Conservation (phyloP, 306 rosid genomes). For the Dicorynia guianensis region DNA sequence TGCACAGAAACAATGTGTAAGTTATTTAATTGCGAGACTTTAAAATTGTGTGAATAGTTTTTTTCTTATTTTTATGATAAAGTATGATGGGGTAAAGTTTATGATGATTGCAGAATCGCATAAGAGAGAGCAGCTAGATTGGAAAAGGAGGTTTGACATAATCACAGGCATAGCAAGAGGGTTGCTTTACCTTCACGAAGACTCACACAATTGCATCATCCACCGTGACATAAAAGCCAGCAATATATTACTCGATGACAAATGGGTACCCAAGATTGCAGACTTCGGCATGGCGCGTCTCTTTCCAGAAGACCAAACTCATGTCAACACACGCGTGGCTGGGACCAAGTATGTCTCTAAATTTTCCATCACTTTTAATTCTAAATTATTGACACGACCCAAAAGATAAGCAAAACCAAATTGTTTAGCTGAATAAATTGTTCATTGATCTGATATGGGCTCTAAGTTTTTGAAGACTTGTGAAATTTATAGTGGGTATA, state of each 20-base stretch:
- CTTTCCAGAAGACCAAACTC: slow-evolving; percentile 92
- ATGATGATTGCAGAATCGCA: slow-evolving; percentile 55
- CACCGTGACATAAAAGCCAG: slow-evolving; percentile 97
- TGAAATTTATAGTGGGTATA: slow-evolving; percentile 72
- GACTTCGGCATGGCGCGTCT: slow-evolving; percentile 99
- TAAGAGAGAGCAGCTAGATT: slow-evolving; percentile 71
- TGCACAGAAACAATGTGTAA: no score
- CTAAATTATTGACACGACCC: no score
- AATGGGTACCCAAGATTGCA: slow-evolving; percentile 95
- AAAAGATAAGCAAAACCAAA: no score
- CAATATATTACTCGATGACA: slow-evolving; percentile 84
- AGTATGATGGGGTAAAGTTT: not conserved
- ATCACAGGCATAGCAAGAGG: slow-evolving; percentile 87
- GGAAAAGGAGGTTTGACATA: slow-evolving; percentile 80
- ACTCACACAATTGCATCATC: slow-evolving; percentile 81
- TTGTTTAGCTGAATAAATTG: no score
- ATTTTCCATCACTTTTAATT: not conserved
- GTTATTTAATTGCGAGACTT: not conserved
- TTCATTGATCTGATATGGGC: no score
- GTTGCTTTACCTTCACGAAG: slow-evolving; percentile 93
- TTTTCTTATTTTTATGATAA: not conserved
- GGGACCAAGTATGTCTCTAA: slow-evolving; percentile 78
- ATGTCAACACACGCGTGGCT: slow-evolving; percentile 91
- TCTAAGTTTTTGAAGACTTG: not conserved
- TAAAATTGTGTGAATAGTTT: not conserved